These are phyloP conservation scores for Sporothrix inflata DNA, from an alignment of 2,329 filamentous ascomycete species.

Conservation along the genomic window DNA sequence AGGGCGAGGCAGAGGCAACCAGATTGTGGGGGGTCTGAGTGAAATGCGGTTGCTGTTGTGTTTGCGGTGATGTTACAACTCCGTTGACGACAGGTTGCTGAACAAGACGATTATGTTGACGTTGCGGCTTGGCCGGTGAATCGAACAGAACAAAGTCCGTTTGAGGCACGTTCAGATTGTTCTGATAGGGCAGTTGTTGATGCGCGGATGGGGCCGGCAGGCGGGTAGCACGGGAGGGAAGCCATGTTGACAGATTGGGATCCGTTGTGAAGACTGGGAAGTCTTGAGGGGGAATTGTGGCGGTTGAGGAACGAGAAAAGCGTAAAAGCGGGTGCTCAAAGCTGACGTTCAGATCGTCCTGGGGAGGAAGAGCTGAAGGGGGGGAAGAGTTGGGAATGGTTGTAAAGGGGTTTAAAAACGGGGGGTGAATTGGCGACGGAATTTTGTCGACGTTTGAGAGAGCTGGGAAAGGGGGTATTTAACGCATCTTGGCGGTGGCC, in stretches of 20 bases:
- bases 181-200: constrained; percentile 56
- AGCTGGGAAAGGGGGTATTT: constrained; percentile 49
- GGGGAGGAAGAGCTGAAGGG: constrained; percentile 56
- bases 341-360: constrained; percentile 71
- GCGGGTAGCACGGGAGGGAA: constrained; percentile 68
- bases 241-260: constrained; percentile 76
- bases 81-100: constrained; percentile 45
- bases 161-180: constrained; percentile 51
- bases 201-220: constrained; percentile 66
- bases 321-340: constrained; percentile 60
- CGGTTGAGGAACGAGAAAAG: constrained; percentile 61
- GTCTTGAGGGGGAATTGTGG: constrained; percentile 67
- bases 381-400: constrained; percentile 48
- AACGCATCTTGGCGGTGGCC: constrained; percentile 61
- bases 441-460: constrained; percentile 54
- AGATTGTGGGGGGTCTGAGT: constrained; percentile 33
- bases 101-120: constrained; percentile 49
- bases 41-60: constrained; percentile 46
- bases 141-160: constrained; percentile 83
- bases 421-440: constrained; percentile 50
- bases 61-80: constrained; percentile 53
- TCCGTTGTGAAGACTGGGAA: constrained; percentile 80
- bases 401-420: constrained; percentile 46
- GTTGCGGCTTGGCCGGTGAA: constrained; percentile 48
- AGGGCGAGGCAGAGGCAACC: constrained; percentile 46